phyloP scores from a whole-genome alignment of 2,329 filamentous ascomycete genomes.

The Fusarium sp. region DNA sequence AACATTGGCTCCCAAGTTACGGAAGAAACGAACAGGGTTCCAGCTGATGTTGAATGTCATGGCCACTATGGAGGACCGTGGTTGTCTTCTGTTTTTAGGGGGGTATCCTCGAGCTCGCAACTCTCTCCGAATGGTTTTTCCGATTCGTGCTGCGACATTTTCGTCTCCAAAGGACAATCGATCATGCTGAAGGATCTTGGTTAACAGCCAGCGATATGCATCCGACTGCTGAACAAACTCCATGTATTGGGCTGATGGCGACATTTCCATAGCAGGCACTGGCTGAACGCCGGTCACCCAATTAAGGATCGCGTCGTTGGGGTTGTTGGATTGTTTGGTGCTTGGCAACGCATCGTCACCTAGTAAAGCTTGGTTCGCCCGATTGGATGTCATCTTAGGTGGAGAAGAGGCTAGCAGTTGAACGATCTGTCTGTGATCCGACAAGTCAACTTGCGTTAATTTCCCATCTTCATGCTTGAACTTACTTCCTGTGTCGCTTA shows the following conservation, averaged over 20 bases:
- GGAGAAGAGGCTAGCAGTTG: not conserved
- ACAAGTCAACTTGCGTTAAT: not conserved
- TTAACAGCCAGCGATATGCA: constrained; percentile 12
- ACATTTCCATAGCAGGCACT: not conserved
- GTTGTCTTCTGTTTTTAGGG: not conserved
- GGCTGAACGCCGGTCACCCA: not conserved
- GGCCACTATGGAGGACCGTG: not conserved
- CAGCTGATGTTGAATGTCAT: not conserved
- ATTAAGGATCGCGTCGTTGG: not conserved
- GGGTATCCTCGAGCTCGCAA: not conserved
- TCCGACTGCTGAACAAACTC: not conserved
- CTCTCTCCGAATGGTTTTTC: not conserved
- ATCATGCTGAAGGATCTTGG: not conserved
- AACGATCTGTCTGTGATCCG: not conserved
- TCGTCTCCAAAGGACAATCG: not conserved
- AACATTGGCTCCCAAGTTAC: accelerated
- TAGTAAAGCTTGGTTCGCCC: not conserved
- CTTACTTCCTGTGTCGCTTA: not conserved
- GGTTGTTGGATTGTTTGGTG: not conserved
- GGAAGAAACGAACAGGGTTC: not conserved
- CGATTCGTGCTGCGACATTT: not conserved
- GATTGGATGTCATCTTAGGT: not conserved
- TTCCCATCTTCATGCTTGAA: not conserved
- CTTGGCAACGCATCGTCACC: accelerated
- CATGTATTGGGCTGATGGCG: not conserved